Evolutionary conservation across 2,329 filamentous ascomycete species (phyloP), one percentile per base, ranked within the genome.

Genomic region (Rasamsonia emersonii): DNA sequence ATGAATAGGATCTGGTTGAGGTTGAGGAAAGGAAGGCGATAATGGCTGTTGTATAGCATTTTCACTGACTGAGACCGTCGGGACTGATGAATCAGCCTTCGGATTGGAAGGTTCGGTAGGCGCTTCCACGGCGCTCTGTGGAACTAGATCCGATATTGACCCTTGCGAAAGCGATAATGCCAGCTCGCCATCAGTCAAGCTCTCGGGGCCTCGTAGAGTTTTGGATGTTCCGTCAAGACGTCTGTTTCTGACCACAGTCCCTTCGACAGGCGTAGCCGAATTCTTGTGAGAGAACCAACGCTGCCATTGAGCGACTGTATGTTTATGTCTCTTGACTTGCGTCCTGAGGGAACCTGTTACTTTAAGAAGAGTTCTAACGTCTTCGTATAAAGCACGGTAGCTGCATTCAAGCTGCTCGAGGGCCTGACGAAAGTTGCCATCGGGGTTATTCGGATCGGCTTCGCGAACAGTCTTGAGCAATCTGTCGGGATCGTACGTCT

Each of bases 361-460:
- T 13, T 44, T 32, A 4, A 47, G 21, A 13, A 61, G 40, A 7
- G 40, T 53, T 23, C 43, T 35, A 9, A 52, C 28, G 30, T 56
- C 51, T 6, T 33, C 29, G 27, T 61, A 61, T 10, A 61, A 42
- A 7, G 49, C 41, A 3, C 38, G 33, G 41, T 62, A 62, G 39
- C 48, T 49, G 4, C 37, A 18, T n/a, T 42, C 43, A 17, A 60
- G 32, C 4, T 32, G 33, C 28, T 45, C 29, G 18, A 41, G 39
- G 23, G 35, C 27, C 10, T 47, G 34, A 18, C 38, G 37, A 18
- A 37, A 21, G 17, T 45, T 32, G n/a, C 33, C 20, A 14, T 32
- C 24, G 5, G 24, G 18, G 13, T 23, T 16, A 6, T 35, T 24
- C 17, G 28, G 24, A 23, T 30, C 31, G 14, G 37, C 18, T 25